These are phyloP conservation scores for Rhazya stricta DNA, from an alignment of 257 asterid genomes.

Conservation along the genomic window DNA sequence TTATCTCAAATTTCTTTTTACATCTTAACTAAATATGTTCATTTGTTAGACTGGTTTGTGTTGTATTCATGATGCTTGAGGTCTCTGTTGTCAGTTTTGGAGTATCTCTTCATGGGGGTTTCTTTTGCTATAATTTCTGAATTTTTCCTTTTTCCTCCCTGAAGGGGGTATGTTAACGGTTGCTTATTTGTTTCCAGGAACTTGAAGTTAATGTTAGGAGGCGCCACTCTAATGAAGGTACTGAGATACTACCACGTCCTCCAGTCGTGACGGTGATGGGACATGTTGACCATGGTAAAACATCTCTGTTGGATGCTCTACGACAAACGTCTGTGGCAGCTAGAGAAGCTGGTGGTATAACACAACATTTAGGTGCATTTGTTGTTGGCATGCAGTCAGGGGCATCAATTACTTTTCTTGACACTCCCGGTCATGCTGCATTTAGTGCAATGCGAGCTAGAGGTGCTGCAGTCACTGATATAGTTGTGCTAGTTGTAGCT, in stretches of 20 bases:
- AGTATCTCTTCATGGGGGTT: neutral
- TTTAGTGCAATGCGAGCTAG: slow-evolving; percentile 96
- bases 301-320: slow-evolving; percentile 87
- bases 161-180: slow-evolving; percentile 2
- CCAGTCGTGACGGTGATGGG: slow-evolving; percentile 99
- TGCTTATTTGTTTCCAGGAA: slow-evolving; percentile 49
- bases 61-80: neutral
- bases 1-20: neutral
- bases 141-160: neutral
- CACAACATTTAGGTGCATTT: slow-evolving; percentile 95
- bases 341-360: slow-evolving; percentile 97
- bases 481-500: slow-evolving; percentile 94
- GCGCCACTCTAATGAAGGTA: slow-evolving; percentile 65
- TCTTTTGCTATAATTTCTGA: neutral
- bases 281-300: slow-evolving; percentile 97
- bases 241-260: slow-evolving; percentile 57
- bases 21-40: neutral
- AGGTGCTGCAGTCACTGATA: slow-evolving; percentile 95
- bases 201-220: slow-evolving; percentile 74
- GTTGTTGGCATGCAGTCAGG: slow-evolving; percentile 96
- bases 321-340: slow-evolving; percentile 88
- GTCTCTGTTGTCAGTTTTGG: neutral
- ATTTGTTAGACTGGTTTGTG: neutral
- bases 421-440: slow-evolving; percentile 99
- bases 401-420: slow-evolving; percentile 80